Conservation (phyloP, 2,329 filamentous ascomycete species). For the Aspergillus sp. region DNA sequence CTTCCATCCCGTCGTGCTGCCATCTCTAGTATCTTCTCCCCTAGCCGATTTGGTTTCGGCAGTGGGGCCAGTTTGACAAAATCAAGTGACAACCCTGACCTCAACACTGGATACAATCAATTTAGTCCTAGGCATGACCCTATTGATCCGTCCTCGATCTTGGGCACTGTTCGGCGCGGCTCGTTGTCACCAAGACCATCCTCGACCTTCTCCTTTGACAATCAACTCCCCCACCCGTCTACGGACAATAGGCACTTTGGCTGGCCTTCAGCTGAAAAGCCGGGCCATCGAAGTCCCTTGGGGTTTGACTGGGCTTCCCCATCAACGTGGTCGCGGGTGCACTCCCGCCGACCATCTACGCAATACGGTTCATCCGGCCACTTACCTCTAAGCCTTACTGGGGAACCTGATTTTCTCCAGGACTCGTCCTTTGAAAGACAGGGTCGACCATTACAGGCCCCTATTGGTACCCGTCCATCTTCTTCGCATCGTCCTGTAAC, state of each 20-base stretch:
- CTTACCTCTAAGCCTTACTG: slow-evolving; percentile 53
- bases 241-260: slow-evolving; percentile 76
- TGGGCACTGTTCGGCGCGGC: slow-evolving; percentile 41
- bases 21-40: slow-evolving; percentile 44
- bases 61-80: slow-evolving; percentile 25
- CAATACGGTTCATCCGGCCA: slow-evolving; percentile 72
- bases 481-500: slow-evolving; percentile 55
- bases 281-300: slow-evolving; percentile 53
- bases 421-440: slow-evolving; percentile 45
- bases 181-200: slow-evolving; percentile 48
- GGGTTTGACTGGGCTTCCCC: slow-evolving; percentile 53
- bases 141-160: slow-evolving; percentile 44
- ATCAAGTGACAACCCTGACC: slow-evolving; percentile 32
- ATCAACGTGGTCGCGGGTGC: slow-evolving; percentile 68
- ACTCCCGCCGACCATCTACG: slow-evolving; percentile 76
- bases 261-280: slow-evolving; percentile 56
- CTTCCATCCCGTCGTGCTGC: slow-evolving; percentile 37
- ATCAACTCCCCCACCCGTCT: slow-evolving; percentile 67
- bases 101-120: slow-evolving; percentile 43
- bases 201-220: slow-evolving; percentile 56
- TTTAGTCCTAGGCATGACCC: slow-evolving; percentile 47
- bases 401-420: slow-evolving; percentile 48
- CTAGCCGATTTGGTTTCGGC: slow-evolving; percentile 38
- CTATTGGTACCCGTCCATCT: slow-evolving; percentile 76
- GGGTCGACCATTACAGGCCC: slow-evolving; percentile 55